Evolutionary conservation across 2,329 filamentous ascomycete genomes (phyloP).

Genomic region (Paracoccidioides brasiliensis): DNA sequence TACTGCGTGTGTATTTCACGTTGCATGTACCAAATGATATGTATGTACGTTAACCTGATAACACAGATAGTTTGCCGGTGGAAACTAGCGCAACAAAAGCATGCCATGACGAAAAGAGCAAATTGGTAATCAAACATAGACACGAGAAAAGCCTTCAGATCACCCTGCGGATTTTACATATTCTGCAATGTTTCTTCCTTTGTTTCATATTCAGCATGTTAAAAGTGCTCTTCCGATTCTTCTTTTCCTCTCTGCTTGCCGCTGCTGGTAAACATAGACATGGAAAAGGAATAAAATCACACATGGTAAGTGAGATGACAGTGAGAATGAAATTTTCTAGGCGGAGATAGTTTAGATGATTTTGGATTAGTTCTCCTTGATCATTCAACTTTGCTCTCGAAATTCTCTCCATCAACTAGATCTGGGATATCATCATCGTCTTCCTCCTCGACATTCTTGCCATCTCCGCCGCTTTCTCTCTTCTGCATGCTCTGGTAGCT

Average conservation of each 20-base stretch:
- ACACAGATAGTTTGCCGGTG: no score
- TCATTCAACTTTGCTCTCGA: conserved; percentile 96
- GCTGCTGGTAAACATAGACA: background rate
- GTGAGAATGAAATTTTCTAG: background rate
- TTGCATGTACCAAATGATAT: background rate
- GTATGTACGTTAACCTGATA: background rate
- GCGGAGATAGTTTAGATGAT: background rate
- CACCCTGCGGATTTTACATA: background rate
- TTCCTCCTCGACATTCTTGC: conserved; percentile 57
- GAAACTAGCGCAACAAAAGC: no score
- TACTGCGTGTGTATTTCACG: background rate
- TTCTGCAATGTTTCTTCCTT: background rate
- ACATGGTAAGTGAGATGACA: background rate
- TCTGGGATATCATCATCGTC: conserved; percentile 86
- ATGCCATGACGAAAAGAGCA: background rate
- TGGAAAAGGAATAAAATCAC: background rate
- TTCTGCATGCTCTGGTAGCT: conserved; percentile 99
- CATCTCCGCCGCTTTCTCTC: conserved; percentile 64
- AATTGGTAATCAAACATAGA: background rate
- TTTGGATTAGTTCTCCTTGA: conserved; percentile 3
- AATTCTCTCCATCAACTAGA: conserved; percentile 92
- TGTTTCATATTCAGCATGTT: background rate
- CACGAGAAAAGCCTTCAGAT: background rate
- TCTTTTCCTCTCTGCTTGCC: background rate
- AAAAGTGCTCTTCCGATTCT: background rate